These are phyloP conservation scores for Didymella arachidicola DNA, from an alignment of 2,329 filamentous ascomycete species.

Conservation along the genomic window DNA sequence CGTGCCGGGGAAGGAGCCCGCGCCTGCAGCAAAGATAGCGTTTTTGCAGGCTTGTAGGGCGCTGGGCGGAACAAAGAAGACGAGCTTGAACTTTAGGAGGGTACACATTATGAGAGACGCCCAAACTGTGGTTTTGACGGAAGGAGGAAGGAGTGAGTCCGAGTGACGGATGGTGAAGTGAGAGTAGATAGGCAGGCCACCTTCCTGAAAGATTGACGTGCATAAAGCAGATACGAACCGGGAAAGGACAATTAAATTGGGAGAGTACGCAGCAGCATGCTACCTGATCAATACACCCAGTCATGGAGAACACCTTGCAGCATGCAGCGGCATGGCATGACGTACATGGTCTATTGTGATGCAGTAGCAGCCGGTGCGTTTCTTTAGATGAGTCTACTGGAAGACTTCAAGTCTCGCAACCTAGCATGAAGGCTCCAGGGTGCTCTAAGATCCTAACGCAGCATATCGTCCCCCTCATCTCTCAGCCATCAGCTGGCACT, in stretches of 20 bases:
- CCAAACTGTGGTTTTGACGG: no score
- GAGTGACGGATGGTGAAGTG: background rate
- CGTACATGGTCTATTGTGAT: no score
- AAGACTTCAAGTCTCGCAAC: no score
- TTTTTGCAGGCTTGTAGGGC: conserved; percentile 51
- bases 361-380: no score
- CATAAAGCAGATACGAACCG: background rate
- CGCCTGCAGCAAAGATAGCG: conserved; percentile 57
- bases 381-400: no score
- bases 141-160: background rate
- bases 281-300: no score
- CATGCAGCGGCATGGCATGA: no score
- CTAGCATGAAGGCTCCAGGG: no score
- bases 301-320: no score
- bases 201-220: background rate
- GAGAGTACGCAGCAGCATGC: no score
- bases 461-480: background rate
- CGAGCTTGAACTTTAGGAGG: conserved; percentile 51
- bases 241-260: background rate
- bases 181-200: background rate
- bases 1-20: conserved; percentile 53
- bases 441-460: background rate
- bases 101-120: conserved; percentile 9
- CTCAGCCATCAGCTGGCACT: background rate
- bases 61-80: conserved; percentile 55